Evolutionary conservation across 1,139 yeast genomes (phyloP), one percentile per base, ranked within the genome.

Genomic region (Pichia norvegensis): DNA sequence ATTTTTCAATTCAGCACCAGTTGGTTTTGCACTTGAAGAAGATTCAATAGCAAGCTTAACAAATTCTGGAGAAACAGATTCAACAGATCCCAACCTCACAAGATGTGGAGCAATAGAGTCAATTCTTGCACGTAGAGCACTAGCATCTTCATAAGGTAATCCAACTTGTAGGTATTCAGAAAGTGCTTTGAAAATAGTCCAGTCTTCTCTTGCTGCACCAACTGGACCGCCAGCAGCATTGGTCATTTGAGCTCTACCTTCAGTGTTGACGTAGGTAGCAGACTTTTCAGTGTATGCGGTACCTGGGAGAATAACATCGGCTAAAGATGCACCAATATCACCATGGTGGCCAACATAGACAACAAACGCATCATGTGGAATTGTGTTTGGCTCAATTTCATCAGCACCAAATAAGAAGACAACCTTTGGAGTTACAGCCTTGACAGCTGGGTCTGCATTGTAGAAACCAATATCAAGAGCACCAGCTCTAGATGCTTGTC

Each of bases 261-360:
- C 95, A 41, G 95, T 85, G 68, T 86, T 86, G 52, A 86, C 90
- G 65, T 78, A 86, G n/a, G 95, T 86, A 51, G 85, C 92, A 31
- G 82, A 69, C 69, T 86, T 86, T 66, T 86, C 95, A 38, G 95
- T 86, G 74, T 83, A 86, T 39, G 95, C 95, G 36, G 92, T 75
- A 46, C 92, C 92, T 47, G 95, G 95, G 56, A 86, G 75, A 50
- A 86, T 77, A 39, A 86, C 95, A 63, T 86, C 95, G 41, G 95
- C 95, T 58, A 79, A 76, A 19, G 92, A 82, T 29, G 95, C 95
- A 57, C 95, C 95, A 36, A 77, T 66, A 57, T 86, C 95, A 69
- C 95, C 95, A 67, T 86, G 95, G 66, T 86, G 95, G 47, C 95
- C 95, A 69, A 86, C 90, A 69, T 86, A 86, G 46, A 86, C 81